Conservation (phyloP, 1,284 basidiomycete species). For the Melampsora larici-populina region DNA sequence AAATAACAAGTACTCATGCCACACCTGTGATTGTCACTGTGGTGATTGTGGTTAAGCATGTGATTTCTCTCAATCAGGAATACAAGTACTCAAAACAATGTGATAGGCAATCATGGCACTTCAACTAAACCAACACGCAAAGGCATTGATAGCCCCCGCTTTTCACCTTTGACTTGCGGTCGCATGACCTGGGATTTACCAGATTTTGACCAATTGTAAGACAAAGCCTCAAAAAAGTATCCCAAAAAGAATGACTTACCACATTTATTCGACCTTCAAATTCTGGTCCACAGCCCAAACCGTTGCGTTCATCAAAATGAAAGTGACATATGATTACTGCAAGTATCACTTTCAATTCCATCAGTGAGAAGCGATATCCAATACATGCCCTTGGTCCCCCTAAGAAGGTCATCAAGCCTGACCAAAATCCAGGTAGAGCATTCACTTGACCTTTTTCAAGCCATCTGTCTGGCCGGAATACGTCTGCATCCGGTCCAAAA, state of each 20-base stretch:
- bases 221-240: too few species aligned
- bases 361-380: constrained; percentile 56
- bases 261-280: too few species aligned
- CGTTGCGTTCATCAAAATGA: background rate
- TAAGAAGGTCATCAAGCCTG: constrained; percentile 55
- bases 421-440: constrained; percentile 9
- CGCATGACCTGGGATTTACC: background rate
- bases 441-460: constrained; percentile 45
- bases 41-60: too few species aligned
- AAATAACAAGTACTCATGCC: too few species aligned
- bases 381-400: constrained; percentile 57
- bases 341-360: constrained; percentile 53
- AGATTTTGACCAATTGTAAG: too few species aligned
- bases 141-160: background rate
- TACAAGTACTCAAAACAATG: too few species aligned
- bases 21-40: too few species aligned
- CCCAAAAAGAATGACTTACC: too few species aligned
- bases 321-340: background rate
- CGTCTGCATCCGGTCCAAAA: constrained; percentile 58
- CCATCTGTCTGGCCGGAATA: constrained; percentile 58
- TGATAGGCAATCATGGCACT: background rate
- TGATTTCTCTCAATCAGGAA: too few species aligned
- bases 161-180: background rate
- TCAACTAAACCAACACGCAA: background rate
- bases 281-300: background rate